phyloP scores from a whole-genome alignment of 805 yeast species.

The Peterozyma xylosa region DNA sequence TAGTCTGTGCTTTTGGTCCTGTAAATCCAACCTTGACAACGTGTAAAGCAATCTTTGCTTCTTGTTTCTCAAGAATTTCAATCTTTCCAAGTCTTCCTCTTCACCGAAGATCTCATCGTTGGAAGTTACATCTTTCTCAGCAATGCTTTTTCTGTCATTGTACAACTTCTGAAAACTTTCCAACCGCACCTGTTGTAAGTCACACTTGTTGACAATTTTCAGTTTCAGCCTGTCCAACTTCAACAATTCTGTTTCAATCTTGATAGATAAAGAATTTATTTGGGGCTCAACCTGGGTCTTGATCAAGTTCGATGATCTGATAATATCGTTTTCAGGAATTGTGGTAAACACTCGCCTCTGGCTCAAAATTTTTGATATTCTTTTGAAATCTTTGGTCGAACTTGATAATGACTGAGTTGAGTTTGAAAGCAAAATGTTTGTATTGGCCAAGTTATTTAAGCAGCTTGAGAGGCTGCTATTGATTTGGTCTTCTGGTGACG shows the following conservation, averaged over 20 bases:
- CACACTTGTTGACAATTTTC: constrained; percentile 26
- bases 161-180: constrained; percentile 18
- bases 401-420: constrained; percentile 3
- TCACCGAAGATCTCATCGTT: constrained; percentile 18
- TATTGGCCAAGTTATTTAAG: neutral
- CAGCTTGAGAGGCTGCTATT: neutral
- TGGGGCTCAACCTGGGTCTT: constrained; percentile 34
- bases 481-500: no score
- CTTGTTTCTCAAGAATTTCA: constrained; percentile 32
- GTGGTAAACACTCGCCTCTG: constrained; percentile 42
- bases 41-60: constrained; percentile 35
- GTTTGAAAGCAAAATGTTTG: constrained; percentile 3
- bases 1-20: constrained; percentile 16
- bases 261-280: constrained; percentile 22
- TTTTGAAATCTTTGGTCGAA: constrained; percentile 23
- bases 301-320: constrained; percentile 29
- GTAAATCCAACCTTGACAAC: constrained; percentile 21
- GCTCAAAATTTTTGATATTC: constrained; percentile 31
- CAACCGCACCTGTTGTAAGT: constrained; percentile 32
- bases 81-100: constrained; percentile 27
- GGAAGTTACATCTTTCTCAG: constrained; percentile 5
- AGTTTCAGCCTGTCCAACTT: constrained; percentile 25
- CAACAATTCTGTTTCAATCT: constrained; percentile 24
- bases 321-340: constrained; percentile 40
- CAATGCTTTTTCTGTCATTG: constrained; percentile 5